phyloP scores from a whole-genome alignment of 2,329 filamentous ascomycete species.

The Venturia aucupariae region DNA sequence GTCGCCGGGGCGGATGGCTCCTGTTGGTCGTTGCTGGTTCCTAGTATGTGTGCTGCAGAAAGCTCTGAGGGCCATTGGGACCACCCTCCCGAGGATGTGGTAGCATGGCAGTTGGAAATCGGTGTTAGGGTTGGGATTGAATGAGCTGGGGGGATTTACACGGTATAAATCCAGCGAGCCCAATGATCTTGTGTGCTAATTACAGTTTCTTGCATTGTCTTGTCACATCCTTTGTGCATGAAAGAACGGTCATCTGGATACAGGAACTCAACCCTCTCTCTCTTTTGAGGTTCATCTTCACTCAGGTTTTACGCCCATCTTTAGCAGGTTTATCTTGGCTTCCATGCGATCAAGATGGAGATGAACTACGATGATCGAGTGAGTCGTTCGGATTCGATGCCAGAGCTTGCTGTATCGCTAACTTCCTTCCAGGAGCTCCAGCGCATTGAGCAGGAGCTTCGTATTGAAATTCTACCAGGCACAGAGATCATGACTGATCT shows the following conservation, averaged over 20 bases:
- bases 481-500: slow-evolving; percentile 55
- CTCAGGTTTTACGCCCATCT: neutral
- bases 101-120: neutral
- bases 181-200: neutral
- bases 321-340: neutral
- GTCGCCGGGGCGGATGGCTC: neutral
- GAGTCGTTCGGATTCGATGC: slow-evolving; percentile 16
- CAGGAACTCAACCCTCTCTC: neutral
- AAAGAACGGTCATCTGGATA: neutral
- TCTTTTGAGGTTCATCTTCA: neutral
- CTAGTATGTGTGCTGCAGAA: neutral
- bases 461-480: slow-evolving; percentile 46
- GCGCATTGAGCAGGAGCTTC: slow-evolving; percentile 43
- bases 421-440: slow-evolving; percentile 30
- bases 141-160: neutral
- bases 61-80: too few species aligned
- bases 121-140: neutral
- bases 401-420: neutral
- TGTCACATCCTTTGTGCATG: neutral
- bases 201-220: neutral
- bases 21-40: neutral
- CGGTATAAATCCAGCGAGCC: neutral
- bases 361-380: slow-evolving; percentile 38
- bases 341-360: slow-evolving; percentile 30
- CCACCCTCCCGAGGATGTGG: neutral